Conservation (phyloP, 768 basidiomycete genomes). For the Termitomyces sp. region DNA sequence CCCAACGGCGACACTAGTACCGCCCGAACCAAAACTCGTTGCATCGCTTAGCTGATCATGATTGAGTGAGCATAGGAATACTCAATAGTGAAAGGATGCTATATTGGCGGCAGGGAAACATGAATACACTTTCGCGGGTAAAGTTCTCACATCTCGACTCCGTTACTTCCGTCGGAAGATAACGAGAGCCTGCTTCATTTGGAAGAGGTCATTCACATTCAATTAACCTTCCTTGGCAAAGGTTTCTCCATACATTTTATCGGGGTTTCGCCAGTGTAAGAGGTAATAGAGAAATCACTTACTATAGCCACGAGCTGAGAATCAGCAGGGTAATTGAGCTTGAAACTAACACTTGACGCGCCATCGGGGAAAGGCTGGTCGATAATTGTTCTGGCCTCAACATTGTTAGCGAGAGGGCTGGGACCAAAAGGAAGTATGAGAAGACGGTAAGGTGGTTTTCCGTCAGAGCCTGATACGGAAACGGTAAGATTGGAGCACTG, state of each 20-base stretch:
- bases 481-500: constrained; percentile 67
- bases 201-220: neutral
- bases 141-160: neutral
- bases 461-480: constrained; percentile 46
- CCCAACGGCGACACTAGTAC: constrained; percentile 61
- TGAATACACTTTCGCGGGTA: neutral
- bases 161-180: neutral
- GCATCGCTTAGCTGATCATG: constrained; percentile 48
- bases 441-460: constrained; percentile 60
- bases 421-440: constrained; percentile 66
- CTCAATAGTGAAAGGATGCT: neutral
- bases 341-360: constrained; percentile 39
- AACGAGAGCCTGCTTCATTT: neutral
- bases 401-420: constrained; percentile 50
- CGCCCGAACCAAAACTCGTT: constrained; percentile 63
- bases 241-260: neutral
- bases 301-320: constrained; percentile 78
- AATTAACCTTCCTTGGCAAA: neutral
- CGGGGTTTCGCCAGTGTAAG: neutral
- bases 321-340: constrained; percentile 57
- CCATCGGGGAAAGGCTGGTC: constrained; percentile 44
- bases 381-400: constrained; percentile 59
- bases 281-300: constrained; percentile 24
- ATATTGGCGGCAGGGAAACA: neutral
- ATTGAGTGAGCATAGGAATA: constrained; percentile 2